These are phyloP conservation scores for Corinectria fuckeliana DNA, from an alignment of 2,329 filamentous ascomycete species.

Conservation along the genomic window DNA sequence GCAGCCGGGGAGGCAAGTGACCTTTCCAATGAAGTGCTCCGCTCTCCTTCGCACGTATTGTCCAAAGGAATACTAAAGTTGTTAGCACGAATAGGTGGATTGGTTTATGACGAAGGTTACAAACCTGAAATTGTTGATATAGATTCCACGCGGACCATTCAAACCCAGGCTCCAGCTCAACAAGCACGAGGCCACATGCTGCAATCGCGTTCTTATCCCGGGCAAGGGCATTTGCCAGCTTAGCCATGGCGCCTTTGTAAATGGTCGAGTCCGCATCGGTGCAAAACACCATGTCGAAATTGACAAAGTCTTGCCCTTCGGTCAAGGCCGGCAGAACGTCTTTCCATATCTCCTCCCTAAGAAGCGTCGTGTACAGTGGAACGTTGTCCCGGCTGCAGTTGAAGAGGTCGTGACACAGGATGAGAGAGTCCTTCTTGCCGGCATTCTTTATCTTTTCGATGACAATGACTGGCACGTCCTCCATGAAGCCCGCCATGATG, in stretches of 20 bases:
- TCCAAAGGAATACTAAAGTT: conserved; percentile 24
- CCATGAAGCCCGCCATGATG: conserved; percentile 28
- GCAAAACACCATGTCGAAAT: conserved; percentile 33
- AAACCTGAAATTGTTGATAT: conserved; percentile 32
- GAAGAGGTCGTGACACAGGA: conserved; percentile 31
- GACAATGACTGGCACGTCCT: conserved; percentile 30
- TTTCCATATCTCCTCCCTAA: conserved; percentile 29
- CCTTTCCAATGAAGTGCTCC: conserved; percentile 26
- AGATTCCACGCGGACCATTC: conserved; percentile 35
- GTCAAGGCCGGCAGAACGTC: conserved; percentile 25
- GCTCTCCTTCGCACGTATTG: conserved; percentile 31
- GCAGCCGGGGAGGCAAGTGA: conserved; percentile 30
- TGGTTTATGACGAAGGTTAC: background rate
- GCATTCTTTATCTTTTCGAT: conserved; percentile 34
- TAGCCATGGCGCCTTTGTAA: conserved; percentile 27
- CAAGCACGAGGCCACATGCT: conserved; percentile 27
- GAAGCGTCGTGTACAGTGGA: conserved; percentile 26
- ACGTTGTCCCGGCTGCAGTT: conserved; percentile 27
- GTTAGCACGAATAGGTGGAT: background rate
- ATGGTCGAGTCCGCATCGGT: conserved; percentile 32
- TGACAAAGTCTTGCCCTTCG: conserved; percentile 17
- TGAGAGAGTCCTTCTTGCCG: conserved; percentile 31
- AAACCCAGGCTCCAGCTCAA: conserved; percentile 30
- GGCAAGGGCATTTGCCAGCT: conserved; percentile 22
- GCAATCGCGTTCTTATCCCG: conserved; percentile 29